Evolutionary conservation across 1,139 yeast species (phyloP).

Genomic region (Scheffersomyces insectosa): DNA sequence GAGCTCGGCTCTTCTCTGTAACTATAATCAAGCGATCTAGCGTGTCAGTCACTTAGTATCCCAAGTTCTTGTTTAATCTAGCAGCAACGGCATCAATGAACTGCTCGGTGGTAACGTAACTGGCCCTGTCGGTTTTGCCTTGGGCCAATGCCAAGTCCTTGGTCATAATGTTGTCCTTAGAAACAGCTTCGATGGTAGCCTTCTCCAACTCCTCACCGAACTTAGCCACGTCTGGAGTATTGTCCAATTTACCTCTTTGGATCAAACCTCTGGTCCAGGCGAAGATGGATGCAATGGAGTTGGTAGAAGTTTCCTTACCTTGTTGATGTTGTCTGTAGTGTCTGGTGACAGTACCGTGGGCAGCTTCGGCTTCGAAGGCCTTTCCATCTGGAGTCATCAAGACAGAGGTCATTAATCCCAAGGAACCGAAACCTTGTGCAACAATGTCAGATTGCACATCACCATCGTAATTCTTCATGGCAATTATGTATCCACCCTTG

Average conservation of each 20-base stretch:
- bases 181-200: constrained; percentile 72
- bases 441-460: constrained; percentile 85
- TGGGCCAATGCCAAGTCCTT: constrained; percentile 78
- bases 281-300: constrained; percentile 81
- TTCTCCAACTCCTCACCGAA: constrained; percentile 68
- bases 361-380: constrained; percentile 82
- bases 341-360: constrained; percentile 87
- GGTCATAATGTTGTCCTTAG: constrained; percentile 74
- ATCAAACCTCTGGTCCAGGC: constrained; percentile 87
- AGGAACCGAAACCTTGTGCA: constrained; percentile 84
- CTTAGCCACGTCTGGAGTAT: constrained; percentile 66
- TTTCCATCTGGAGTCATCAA: constrained; percentile 86
- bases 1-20: no score
- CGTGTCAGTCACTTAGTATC: constrained; percentile 1
- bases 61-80: constrained; percentile 40
- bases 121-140: constrained; percentile 63
- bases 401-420: constrained; percentile 83
- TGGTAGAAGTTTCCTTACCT: constrained; percentile 82
- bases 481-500: constrained; percentile 81
- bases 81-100: constrained; percentile 72
- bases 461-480: constrained; percentile 84
- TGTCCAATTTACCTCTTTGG: constrained; percentile 77
- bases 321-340: constrained; percentile 83
- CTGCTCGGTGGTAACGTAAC: constrained; percentile 75
- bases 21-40: no score